Evolutionary conservation across 306 rosid species (phyloP).

Genomic region (Delonix regia): DNA sequence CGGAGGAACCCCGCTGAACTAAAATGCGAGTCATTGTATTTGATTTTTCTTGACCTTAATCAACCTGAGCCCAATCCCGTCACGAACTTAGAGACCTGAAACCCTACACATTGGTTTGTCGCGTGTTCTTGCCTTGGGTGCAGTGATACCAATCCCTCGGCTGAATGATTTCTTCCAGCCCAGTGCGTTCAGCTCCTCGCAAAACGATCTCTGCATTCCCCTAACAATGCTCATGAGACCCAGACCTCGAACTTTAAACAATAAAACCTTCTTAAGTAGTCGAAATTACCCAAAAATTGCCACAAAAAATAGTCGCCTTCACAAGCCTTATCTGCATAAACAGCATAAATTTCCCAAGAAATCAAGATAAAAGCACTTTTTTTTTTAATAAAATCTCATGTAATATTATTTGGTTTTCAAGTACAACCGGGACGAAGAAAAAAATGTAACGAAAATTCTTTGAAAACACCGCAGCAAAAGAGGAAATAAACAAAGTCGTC

Average conservation of each 20-base stretch:
- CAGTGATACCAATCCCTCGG: conserved; percentile 84
- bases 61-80: conserved; percentile 14
- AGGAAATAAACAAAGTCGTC: not conserved
- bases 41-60: conserved; percentile 7
- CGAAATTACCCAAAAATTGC: conserved; percentile 60
- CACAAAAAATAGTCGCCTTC: conserved; percentile 25
- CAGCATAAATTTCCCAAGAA: conserved; percentile 43
- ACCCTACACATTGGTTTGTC: conserved; percentile 56
- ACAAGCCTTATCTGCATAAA: conserved; percentile 60
- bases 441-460: not conserved
- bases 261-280: conserved; percentile 74
- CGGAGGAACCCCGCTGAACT: conserved; percentile 78
- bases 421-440: not conserved
- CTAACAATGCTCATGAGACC: conserved; percentile 94
- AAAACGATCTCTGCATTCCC: conserved; percentile 73
- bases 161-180: conserved; percentile 69
- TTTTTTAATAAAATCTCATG: not conserved
- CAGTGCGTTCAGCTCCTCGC: conserved; percentile 69
- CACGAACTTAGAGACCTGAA: conserved; percentile 37
- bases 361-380: conserved; percentile 32
- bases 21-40: conserved; percentile 74
- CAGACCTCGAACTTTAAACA: conserved; percentile 81
- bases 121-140: conserved; percentile 90
- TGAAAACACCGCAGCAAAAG: not conserved
- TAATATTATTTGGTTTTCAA: not conserved